These are phyloP conservation scores for Geotrichum cucujoidarum DNA, from an alignment of 1,139 yeast genomes.

Conservation along the genomic window DNA sequence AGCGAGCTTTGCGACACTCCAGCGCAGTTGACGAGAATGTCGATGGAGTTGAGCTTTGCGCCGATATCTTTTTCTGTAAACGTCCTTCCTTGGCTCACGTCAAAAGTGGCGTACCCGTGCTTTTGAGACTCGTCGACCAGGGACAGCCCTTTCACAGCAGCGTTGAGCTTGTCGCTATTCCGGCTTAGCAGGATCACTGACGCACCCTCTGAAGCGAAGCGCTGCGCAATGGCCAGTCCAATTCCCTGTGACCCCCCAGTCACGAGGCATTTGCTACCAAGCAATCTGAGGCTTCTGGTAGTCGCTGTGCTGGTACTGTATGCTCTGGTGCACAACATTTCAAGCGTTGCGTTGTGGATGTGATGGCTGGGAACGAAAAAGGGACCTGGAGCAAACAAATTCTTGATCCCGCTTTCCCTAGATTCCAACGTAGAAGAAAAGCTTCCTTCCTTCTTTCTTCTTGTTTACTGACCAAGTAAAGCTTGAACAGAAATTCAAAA, in stretches of 20 bases:
- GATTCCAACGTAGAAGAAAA: too few relatives aligned
- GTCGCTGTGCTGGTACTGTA: neutral
- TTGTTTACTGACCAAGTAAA: too few relatives aligned
- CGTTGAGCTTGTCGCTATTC: slow-evolving; percentile 39
- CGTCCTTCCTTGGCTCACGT: slow-evolving; percentile 41
- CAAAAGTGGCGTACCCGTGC: slow-evolving; percentile 51
- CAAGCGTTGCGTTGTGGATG: neutral
- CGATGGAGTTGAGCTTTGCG: slow-evolving; percentile 27
- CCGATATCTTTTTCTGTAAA: slow-evolving; percentile 26
- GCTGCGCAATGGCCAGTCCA: slow-evolving; percentile 61
- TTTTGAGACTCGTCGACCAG: slow-evolving; percentile 32
- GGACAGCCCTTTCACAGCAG: slow-evolving; percentile 40
- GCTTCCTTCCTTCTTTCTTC: too few relatives aligned
- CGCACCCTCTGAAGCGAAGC: slow-evolving; percentile 58
- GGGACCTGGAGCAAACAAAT: too few relatives aligned
- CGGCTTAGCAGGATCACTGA: slow-evolving; percentile 60
- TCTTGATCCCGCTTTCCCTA: neutral
- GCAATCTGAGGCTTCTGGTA: slow-evolving; percentile 14
- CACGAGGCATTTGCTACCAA: slow-evolving; percentile 36
- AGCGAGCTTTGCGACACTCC: slow-evolving; percentile 67
- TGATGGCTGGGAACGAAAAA: neutral
- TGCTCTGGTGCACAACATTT: neutral
- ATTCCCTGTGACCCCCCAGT: slow-evolving; percentile 90
- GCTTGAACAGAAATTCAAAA: neutral
- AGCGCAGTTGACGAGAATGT: slow-evolving; percentile 71